Conservation (phyloP, 78 protist species). For the Reticulomyxa filosa region DNA sequence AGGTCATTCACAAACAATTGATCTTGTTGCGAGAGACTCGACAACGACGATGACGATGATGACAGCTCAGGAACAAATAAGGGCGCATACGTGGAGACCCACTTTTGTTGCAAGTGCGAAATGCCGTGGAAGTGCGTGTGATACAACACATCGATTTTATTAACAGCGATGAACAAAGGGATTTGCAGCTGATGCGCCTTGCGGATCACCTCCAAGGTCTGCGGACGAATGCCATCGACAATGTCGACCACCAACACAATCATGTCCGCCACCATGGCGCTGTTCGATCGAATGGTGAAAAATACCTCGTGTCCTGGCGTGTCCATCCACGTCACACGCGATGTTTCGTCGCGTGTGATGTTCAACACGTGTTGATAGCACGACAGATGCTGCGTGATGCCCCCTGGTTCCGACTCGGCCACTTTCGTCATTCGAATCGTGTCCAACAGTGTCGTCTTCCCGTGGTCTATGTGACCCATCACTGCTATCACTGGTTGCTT, state of each 20-base stretch:
- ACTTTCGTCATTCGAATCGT: neutral
- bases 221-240: neutral
- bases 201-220: neutral
- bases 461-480: slow-evolving; percentile 3
- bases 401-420: neutral
- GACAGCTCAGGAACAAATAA: too few species aligned
- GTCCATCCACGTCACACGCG: neutral
- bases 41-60: too few species aligned
- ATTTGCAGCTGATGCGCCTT: neutral
- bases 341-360: neutral
- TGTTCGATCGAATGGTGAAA: neutral
- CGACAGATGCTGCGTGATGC: neutral
- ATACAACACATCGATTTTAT: neutral
- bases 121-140: too few species aligned
- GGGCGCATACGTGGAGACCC: too few species aligned
- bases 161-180: neutral
- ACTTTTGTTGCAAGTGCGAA: too few species aligned
- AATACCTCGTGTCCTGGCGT: slow-evolving; percentile 1
- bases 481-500: too few species aligned
- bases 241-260: neutral
- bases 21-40: too few species aligned
- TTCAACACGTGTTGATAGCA: neutral
- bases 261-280: neutral
- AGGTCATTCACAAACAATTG: too few species aligned
- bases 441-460: neutral